Conservation (phyloP, 2,329 filamentous ascomycete genomes). For the Nothophaeocryptopus gaeumannii region DNA sequence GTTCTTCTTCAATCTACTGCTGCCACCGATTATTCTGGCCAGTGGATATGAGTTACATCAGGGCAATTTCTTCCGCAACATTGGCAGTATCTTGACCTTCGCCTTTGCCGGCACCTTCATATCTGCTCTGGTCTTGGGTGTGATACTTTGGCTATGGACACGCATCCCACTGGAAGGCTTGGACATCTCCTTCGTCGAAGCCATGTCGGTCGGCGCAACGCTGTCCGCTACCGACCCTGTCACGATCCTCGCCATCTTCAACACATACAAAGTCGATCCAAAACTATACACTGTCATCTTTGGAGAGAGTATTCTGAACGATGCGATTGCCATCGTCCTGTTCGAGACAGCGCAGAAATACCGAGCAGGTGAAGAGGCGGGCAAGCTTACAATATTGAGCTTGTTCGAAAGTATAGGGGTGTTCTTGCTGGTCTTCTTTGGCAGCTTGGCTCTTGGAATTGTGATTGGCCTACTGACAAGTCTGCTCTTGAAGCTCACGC, state of each 20-base stretch:
- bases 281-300: conserved; percentile 99
- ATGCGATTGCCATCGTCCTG: conserved; percentile 96
- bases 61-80: conserved; percentile 98
- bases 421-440: conserved; percentile 95
- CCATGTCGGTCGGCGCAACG: conserved; percentile 93
- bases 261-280: conserved; percentile 97
- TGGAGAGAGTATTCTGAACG: conserved; percentile 95
- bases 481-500: conserved; percentile 88
- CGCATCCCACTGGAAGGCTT: conserved; percentile 81
- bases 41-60: conserved; percentile 97
- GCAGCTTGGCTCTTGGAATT: conserved; percentile 84
- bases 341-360: conserved; percentile 97
- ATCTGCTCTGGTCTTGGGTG: conserved; percentile 87
- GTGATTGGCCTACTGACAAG: conserved; percentile 84
- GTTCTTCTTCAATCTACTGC: conserved; percentile 97
- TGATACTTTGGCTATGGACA: conserved; percentile 86
- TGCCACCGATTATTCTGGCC: conserved; percentile 96
- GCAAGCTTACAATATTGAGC: conserved; percentile 72
- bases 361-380: conserved; percentile 67
- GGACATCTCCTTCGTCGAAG: conserved; percentile 87
- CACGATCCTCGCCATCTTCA: conserved; percentile 97
- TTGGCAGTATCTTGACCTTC: conserved; percentile 94
- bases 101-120: conserved; percentile 97
- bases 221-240: conserved; percentile 96
- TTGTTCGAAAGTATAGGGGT: conserved; percentile 89